Evolutionary conservation across 345 rosid species (phyloP).

Genomic region (Alliaria petiolata): DNA sequence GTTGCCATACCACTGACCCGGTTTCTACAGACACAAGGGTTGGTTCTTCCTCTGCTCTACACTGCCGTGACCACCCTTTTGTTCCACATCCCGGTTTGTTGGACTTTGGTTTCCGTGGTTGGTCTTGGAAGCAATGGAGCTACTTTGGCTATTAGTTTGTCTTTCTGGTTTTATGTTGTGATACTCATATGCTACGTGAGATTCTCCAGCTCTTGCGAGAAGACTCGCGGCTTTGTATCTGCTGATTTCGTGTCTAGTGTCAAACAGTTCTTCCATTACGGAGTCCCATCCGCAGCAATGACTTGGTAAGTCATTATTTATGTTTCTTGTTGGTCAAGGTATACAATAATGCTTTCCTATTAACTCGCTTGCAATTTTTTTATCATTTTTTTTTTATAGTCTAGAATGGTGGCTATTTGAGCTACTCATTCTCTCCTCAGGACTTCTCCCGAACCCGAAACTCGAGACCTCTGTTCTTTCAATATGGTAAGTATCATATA

Average conservation of each 20-base stretch:
- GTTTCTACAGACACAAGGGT: conserved; percentile 22
- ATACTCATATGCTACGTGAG: conserved; percentile 36
- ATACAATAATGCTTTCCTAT: too few species aligned
- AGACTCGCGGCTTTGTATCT: conserved; percentile 21
- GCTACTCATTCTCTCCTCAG: conserved; percentile 41
- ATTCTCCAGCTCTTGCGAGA: conserved; percentile 41
- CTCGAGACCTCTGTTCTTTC: conserved; percentile 61
- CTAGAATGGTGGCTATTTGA: conserved; percentile 69
- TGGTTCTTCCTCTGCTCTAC: conserved; percentile 23
- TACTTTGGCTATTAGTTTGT: conserved; percentile 42
- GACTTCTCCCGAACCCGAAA: conserved; percentile 48
- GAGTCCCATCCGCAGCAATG: conserved; percentile 51
- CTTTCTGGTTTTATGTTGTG: conserved; percentile 44
- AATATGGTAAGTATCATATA: conserved; percentile 34
- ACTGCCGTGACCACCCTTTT: conserved; percentile 17
- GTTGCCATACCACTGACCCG: conserved; percentile 18
- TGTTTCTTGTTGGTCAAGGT: neutral
- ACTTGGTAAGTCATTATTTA: conserved; percentile 25
- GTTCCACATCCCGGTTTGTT: conserved; percentile 13
- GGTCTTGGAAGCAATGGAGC: conserved; percentile 38
- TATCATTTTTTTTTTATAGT: conserved; percentile 9
- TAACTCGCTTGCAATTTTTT: too few species aligned
- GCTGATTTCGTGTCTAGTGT: conserved; percentile 15
- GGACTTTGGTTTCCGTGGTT: conserved; percentile 14
- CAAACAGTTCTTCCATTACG: conserved; percentile 38